Conservation (phyloP, 169 alveolate genomes). For the Plasmodium vivax region DNA sequence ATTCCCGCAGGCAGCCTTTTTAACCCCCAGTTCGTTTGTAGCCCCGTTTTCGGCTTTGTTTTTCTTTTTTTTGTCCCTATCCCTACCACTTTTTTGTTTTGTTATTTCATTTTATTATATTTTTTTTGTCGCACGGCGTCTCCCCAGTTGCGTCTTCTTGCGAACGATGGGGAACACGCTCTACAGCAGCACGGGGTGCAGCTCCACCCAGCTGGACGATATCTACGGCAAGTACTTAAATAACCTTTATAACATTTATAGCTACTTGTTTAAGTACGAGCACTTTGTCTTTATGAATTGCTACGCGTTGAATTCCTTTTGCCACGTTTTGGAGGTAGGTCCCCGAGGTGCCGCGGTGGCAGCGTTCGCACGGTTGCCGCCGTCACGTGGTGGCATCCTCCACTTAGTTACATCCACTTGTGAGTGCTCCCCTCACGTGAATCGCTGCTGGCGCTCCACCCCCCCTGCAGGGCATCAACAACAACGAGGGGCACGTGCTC, state of each 20-base stretch:
- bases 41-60: neutral
- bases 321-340: slow-evolving; percentile 51
- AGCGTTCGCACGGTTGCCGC: neutral
- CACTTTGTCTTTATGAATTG: slow-evolving; percentile 57
- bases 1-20: neutral
- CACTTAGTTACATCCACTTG: too few species aligned
- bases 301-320: slow-evolving; percentile 31
- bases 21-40: neutral
- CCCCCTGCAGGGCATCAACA: slow-evolving; percentile 52
- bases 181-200: slow-evolving; percentile 47
- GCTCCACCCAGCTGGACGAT: slow-evolving; percentile 47
- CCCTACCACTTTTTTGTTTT: neutral
- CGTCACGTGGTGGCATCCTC: too few species aligned
- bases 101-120: too few species aligned
- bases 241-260: slow-evolving; percentile 46
- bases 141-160: neutral
- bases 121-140: neutral
- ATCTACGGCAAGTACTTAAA: slow-evolving; percentile 39
- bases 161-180: slow-evolving; percentile 50
- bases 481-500: slow-evolving; percentile 62
- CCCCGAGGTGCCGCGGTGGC: neutral
- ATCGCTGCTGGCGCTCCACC: neutral
- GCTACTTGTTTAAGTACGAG: slow-evolving; percentile 51
- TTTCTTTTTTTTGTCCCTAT: neutral
- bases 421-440: neutral